Evolutionary conservation across 1,284 basidiomycete genomes (phyloP).

Genomic region (Apiotrichum akiyoshidainum): DNA sequence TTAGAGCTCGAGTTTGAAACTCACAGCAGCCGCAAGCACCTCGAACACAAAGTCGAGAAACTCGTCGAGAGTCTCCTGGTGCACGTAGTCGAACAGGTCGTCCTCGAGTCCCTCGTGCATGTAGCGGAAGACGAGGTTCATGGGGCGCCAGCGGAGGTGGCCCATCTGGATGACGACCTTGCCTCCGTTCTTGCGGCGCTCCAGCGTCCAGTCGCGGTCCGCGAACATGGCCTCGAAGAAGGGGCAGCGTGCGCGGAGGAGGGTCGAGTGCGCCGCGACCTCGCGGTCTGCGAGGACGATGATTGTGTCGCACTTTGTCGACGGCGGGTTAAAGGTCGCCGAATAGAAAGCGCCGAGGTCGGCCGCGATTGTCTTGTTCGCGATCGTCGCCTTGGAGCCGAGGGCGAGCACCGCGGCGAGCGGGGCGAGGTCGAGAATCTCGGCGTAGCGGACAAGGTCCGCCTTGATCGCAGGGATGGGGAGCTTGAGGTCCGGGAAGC

Average conservation of each 20-base stretch:
- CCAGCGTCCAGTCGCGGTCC: constrained; percentile 73
- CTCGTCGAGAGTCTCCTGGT: constrained; percentile 68
- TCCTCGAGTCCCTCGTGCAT: constrained; percentile 73
- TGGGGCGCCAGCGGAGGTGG: constrained; percentile 71
- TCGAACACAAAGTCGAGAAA: constrained; percentile 83
- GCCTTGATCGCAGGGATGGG: constrained; percentile 58
- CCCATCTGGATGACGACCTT: constrained; percentile 64
- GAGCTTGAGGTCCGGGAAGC: constrained; percentile 53
- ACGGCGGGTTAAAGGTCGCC: constrained; percentile 35
- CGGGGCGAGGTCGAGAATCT: constrained; percentile 54
- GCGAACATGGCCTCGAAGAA: constrained; percentile 87
- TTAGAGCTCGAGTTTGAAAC: too few relatives aligned
- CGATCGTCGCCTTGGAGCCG: constrained; percentile 39
- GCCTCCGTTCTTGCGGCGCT: constrained; percentile 58
- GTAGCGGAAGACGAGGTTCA: constrained; percentile 72
- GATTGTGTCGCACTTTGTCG: constrained; percentile 61
- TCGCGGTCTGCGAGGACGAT: constrained; percentile 68
- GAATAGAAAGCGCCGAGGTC: constrained; percentile 51
- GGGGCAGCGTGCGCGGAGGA: constrained; percentile 76
- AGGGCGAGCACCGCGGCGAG: constrained; percentile 40
- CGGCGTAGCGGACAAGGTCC: constrained; percentile 61
- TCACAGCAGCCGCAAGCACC: constrained; percentile 69
- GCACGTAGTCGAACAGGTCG: constrained; percentile 69
- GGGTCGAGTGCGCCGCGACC: constrained; percentile 66
- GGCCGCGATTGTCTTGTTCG: constrained; percentile 31